phyloP scores from a whole-genome alignment of 495 filamentous ascomycete species.

The Talaromyces liani region DNA sequence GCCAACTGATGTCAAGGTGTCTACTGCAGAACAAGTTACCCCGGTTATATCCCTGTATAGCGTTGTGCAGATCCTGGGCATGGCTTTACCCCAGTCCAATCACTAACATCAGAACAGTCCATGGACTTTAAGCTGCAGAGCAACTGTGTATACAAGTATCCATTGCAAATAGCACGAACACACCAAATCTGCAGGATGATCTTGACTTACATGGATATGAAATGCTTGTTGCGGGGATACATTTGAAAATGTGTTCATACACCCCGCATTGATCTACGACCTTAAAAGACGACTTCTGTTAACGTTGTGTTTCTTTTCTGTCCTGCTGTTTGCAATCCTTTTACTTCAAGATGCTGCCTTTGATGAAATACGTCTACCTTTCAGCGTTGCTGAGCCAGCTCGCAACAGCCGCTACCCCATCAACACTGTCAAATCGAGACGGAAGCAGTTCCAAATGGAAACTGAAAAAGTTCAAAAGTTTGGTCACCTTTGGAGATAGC shows the following conservation, averaged over 20 bases:
- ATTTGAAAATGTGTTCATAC: background rate
- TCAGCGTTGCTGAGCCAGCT: background rate
- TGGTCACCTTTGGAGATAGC: conserved; percentile 64
- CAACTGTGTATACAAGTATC: background rate
- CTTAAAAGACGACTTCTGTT: background rate
- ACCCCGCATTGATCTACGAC: background rate
- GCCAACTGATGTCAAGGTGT: background rate
- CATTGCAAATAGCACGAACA: background rate
- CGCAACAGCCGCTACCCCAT: background rate
- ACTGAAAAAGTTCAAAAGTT: conserved; percentile 35
- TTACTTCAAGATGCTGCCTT: background rate
- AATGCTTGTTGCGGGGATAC: background rate
- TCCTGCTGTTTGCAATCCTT: background rate
- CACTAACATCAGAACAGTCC: background rate
- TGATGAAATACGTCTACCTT: background rate
- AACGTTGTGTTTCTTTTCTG: background rate
- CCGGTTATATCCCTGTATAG: background rate
- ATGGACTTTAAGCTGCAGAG: background rate
- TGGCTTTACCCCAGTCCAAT: background rate
- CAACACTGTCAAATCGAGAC: background rate
- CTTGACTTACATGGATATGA: background rate
- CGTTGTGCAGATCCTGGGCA: background rate
- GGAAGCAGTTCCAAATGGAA: conserved; percentile 17
- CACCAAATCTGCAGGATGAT: background rate
- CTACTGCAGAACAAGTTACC: background rate